Conservation (phyloP, 75 land plant genomes). For the Selaginella moellendorffii region DNA sequence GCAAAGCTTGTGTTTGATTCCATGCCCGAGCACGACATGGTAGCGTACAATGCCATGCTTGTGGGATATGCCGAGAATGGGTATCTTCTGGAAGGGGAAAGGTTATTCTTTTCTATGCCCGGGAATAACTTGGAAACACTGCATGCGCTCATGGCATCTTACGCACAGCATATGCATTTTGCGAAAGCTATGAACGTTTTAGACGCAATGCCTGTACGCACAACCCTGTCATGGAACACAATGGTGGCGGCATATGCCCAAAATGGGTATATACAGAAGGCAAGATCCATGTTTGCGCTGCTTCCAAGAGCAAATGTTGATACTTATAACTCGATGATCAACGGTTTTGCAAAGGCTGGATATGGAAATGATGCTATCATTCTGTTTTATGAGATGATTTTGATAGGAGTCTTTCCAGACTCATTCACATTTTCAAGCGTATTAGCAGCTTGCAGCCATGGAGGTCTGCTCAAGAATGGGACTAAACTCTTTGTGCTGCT, state of each 20-base stretch:
- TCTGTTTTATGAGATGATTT: neutral
- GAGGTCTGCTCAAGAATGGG: no score
- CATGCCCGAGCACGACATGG: neutral
- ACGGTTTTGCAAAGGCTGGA: no score
- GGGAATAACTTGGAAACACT: neutral
- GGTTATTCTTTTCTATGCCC: neutral
- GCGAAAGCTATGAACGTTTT: neutral
- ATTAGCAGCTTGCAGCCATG: neutral
- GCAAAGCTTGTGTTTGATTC: neutral
- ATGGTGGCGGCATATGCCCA: no score
- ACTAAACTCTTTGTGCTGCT: no score
- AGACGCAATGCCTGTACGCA: no score
- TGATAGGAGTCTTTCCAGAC: neutral
- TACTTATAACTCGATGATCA: no score
- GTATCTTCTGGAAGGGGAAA: neutral
- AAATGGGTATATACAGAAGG: no score
- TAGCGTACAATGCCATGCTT: neutral
- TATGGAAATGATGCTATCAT: no score
- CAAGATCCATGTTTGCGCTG: no score
- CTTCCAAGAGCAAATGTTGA: no score
- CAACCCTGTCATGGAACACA: no score
- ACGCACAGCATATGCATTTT: neutral
- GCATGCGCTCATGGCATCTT: neutral
- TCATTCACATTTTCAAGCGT: constrained; percentile 5
- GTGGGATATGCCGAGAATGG: neutral